Evolutionary conservation across 208 protist genomes (phyloP).

Genomic region (Jaenimonas drosophilae): DNA sequence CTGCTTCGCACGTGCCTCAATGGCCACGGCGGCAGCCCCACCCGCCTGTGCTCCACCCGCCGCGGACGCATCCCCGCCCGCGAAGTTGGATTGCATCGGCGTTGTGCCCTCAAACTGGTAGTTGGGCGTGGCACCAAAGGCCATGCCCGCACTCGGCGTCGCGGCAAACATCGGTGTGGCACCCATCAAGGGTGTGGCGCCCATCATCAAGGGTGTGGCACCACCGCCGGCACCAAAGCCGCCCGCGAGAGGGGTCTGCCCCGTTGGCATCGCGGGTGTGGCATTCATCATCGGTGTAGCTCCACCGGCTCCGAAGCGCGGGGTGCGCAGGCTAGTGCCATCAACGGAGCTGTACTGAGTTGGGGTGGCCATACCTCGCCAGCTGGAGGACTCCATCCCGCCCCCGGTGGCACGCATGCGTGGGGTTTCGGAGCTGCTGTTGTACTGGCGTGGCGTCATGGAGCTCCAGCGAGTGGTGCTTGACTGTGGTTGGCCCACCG

Average conservation of each 20-base stretch:
- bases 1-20: slow-evolving; percentile 63
- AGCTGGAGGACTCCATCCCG: slow-evolving; percentile 32
- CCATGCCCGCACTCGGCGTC: slow-evolving; percentile 23
- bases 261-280: slow-evolving; percentile 2
- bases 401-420: slow-evolving; percentile 19
- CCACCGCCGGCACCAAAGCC: slow-evolving; percentile 12
- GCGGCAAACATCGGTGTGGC: slow-evolving; percentile 24
- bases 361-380: slow-evolving; percentile 64
- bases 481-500: slow-evolving; percentile 10
- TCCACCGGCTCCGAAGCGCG: slow-evolving; percentile 18
- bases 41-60: not conserved
- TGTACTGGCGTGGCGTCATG: slow-evolving; percentile 67
- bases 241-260: slow-evolving; percentile 11
- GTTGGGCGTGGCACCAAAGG: slow-evolving; percentile 71
- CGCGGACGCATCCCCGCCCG: slow-evolving; percentile 1
- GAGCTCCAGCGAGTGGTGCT: slow-evolving; percentile 54
- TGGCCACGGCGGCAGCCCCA: slow-evolving; percentile 14
- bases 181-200: slow-evolving; percentile 4
- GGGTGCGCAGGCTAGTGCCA: slow-evolving; percentile 37
- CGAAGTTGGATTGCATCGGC: slow-evolving; percentile 73
- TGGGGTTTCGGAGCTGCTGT: slow-evolving; percentile 27
- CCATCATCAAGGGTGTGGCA: slow-evolving; percentile 12
- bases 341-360: slow-evolving; percentile 32
- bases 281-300: slow-evolving; percentile 26
- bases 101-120: slow-evolving; percentile 81